phyloP scores from a whole-genome alignment of 164 flowering plant genomes.

The Saururus chinensis region DNA sequence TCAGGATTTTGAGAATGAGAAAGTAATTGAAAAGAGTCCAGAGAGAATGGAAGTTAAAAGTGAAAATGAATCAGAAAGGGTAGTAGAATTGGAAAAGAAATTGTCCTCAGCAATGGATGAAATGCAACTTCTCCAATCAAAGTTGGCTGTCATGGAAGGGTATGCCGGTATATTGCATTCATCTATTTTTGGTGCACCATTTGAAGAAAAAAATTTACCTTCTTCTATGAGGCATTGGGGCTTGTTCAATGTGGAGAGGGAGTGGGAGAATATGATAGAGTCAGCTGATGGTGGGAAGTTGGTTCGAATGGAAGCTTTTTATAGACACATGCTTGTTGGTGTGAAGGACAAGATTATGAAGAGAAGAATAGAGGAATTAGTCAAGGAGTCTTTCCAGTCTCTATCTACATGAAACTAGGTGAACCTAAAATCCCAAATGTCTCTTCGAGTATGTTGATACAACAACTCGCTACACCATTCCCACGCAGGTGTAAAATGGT shows the following conservation, averaged over 20 bases:
- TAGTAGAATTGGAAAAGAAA: conserved; percentile 28
- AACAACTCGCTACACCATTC: no score
- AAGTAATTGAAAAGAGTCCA: conserved; percentile 6
- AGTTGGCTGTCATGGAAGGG: conserved; percentile 42
- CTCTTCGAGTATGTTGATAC: neutral
- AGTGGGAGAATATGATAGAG: conserved; percentile 82
- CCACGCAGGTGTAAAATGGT: neutral
- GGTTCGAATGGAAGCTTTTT: conserved; percentile 54
- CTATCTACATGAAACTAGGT: conserved; percentile 11
- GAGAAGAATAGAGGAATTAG: conserved; percentile 58
- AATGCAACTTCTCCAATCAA: conserved; percentile 44
- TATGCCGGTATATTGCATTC: conserved; percentile 77
- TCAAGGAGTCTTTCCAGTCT: conserved; percentile 52
- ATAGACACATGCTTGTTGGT: conserved; percentile 52
- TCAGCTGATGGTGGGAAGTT: conserved; percentile 49
- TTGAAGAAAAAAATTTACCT: conserved; percentile 58
- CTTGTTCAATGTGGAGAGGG: conserved; percentile 48
- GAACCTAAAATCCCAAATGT: neutral
- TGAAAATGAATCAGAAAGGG: conserved; percentile 13
- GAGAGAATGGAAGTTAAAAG: conserved; percentile 4
- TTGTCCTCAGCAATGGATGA: conserved; percentile 47
- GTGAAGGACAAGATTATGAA: conserved; percentile 70
- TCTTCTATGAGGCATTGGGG: conserved; percentile 34
- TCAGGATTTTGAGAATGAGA: conserved; percentile 34
- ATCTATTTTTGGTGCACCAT: conserved; percentile 58